Evolutionary conservation across 2,329 filamentous ascomycete genomes (phyloP), one percentile per base, ranked within the genome.

Genomic region (Tolypocladium album): DNA sequence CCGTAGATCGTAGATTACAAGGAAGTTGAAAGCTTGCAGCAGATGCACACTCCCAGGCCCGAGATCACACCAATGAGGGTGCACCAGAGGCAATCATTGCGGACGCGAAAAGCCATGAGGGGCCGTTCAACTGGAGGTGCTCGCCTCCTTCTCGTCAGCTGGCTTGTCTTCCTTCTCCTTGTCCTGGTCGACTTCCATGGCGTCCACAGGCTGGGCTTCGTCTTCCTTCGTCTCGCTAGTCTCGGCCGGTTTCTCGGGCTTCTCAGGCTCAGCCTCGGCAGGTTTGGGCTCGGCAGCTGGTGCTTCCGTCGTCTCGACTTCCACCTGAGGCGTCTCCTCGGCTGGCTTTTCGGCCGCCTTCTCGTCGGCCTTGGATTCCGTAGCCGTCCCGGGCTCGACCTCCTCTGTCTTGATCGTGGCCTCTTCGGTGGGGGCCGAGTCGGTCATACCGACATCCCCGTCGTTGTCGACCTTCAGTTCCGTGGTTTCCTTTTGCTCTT

Each of bases 401-500:
- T 78, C 76, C 47, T 78, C 75, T 39, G 72, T 71, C 60, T 78
- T 76, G 55, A 78, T 75, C 9, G 68, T 64, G n/a, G 72, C 65
- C 47, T 69, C 67, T 15, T 71, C 65, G 12, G 64, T 64, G 1
- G 71, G 62, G 0, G 70, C 68, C 2, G 74, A 63, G 52, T 77
- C 78, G 2, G 70, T 72, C 79, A 83, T 83, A 12, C 79, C 78
- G 8, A 82, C 72, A 65, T 83, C 79, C 15, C 79, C 79, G 60
- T 82, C 79, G 2, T 68, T 70, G 38, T 83, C 80, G 5, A 76
- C 68, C 40, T 73, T 74, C 5, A 66, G 60, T 43, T 70, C 27
- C 27, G 31, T 13, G 47, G 15, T 13, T 24, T 60, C 55, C 4
- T 53, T n/a, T n/a, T 42, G 31, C 24, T 27, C 45, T 22, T 47